Evolutionary conservation across 2,329 filamentous ascomycete genomes (phyloP).

Genomic region (Dactylella cylindrospora): DNA sequence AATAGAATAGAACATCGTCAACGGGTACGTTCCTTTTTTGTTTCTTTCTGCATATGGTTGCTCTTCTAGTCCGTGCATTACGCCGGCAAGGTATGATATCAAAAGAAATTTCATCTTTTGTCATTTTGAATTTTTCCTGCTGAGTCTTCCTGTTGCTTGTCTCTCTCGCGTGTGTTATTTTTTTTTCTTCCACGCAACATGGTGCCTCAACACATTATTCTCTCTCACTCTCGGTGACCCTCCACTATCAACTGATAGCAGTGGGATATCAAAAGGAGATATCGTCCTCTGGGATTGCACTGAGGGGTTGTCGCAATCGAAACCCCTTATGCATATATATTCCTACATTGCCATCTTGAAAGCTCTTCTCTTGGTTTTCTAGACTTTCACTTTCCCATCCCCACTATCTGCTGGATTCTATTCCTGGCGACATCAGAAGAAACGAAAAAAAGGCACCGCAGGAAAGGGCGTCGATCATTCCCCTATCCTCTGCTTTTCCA

Average conservation of each 20-base stretch:
- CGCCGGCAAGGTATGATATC: no score
- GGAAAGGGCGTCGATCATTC: conserved; percentile 31
- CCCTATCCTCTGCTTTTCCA: conserved; percentile 23
- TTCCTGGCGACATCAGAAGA: no score
- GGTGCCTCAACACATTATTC: conserved; percentile 17
- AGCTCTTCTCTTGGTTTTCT: neutral
- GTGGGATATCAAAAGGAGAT: neutral
- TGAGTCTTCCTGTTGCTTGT: neutral
- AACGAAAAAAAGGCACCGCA: neutral
- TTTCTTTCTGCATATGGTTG: neutral
- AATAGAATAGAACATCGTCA: neutral
- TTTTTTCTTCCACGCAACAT: conserved; percentile 7
- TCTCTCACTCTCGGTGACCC: neutral
- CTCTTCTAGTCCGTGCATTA: neutral
- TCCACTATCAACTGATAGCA: conserved; percentile 1
- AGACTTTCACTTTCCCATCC: neutral
- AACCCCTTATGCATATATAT: no score
- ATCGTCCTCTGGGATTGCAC: no score
- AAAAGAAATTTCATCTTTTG: neutral
- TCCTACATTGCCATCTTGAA: no score
- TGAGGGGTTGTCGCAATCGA: no score
- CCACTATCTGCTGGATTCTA: conserved; percentile 3
- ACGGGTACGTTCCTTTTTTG: conserved; percentile 12
- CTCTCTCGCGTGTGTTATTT: no score
- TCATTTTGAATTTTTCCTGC: neutral